Percentiles rank a stretch among this genome's conserved stretches.
phyloP scores from a whole-genome alignment of 2,329 filamentous ascomycete genomes.

The Pseudocercospora eumusae region DNA sequence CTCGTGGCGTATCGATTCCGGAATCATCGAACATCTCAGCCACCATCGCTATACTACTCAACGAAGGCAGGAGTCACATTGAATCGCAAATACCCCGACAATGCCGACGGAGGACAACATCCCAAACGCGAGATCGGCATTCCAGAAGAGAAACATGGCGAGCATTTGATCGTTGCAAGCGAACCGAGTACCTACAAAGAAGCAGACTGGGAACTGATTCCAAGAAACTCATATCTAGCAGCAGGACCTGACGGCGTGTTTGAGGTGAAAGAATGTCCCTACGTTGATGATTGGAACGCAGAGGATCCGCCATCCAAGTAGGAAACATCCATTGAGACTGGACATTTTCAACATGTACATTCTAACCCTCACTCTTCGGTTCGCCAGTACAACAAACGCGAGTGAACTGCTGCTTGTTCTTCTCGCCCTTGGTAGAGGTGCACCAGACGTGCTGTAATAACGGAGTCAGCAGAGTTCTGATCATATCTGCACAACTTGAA shows the following conservation, averaged over 20 bases:
- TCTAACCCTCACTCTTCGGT: background rate
- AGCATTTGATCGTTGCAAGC: slow-evolving; percentile 56
- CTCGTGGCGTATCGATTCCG: slow-evolving; percentile 56
- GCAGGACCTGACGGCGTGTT: slow-evolving; percentile 45
- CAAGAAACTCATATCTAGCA: slow-evolving; percentile 49
- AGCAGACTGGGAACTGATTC: slow-evolving; percentile 55
- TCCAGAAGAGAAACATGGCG: slow-evolving; percentile 47
- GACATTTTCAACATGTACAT: background rate
- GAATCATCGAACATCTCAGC: slow-evolving; percentile 55
- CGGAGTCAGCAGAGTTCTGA: background rate
- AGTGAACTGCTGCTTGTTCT: background rate
- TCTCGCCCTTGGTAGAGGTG: background rate
- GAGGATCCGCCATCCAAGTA: background rate
- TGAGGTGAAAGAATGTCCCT: slow-evolving; percentile 43
- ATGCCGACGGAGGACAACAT: slow-evolving; percentile 48
- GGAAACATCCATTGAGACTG: background rate
- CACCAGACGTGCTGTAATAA: background rate
- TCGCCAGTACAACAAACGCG: background rate
- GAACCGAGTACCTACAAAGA: slow-evolving; percentile 58
- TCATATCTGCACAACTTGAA: too few species aligned
- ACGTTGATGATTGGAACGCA: slow-evolving; percentile 45
- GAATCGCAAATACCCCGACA: slow-evolving; percentile 55
- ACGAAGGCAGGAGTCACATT: slow-evolving; percentile 53
- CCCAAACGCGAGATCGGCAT: slow-evolving; percentile 38
- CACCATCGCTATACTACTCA: slow-evolving; percentile 55